Evolutionary conservation across 2,329 filamentous ascomycete species (phyloP), one percentile per base, ranked within the genome.

Genomic region (Thielaviopsis ethacetica): DNA sequence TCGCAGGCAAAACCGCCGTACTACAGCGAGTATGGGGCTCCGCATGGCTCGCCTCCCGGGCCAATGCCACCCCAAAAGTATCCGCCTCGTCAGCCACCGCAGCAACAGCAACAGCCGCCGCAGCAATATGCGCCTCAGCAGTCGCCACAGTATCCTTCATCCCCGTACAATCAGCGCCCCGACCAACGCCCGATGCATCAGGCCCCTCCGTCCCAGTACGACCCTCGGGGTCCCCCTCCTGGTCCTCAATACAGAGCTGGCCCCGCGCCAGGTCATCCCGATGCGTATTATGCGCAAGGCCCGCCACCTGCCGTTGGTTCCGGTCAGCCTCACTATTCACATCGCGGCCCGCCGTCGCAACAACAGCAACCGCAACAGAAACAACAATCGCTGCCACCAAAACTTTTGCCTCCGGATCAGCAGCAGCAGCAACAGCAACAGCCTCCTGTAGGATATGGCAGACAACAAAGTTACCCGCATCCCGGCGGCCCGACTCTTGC

Each of bases 1-100:
- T 59, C 59, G 13, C 62, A 63, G 47, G 27, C 38, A 52, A 63
- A 63, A n/a, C 62, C 55, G 2, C 57, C 56, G 19, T 76, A 76
- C 61, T 79, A 79, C 66, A 74, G 74, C 67, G 79, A 81, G 54
- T 80, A 77, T 62, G 67, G 65, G 63, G 73, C 75, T 62, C 68
- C 70, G 54, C 56, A 50, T 26, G 21, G 22, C 34, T 59, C 52
- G 1, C 54, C 78, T 5, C 77, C 77, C 17, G 69, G 71, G 52
- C 72, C 73, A 51, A 68, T 72, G n/a, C 65, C 71, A 38, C 69
- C 72, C 44, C 73, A 72, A 62, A 77, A 81, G 41, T 80, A 69
- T 64, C 63, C 64, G 57, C 65, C 65, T 24, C 67, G 65, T 47
- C 59, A 64, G 13, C 63, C 65, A 7, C 65, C 69, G 26, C 66